These are phyloP conservation scores for Pseudoneurospora amorphoporcata DNA, from an alignment of 495 filamentous ascomycete genomes.

Conservation along the genomic window DNA sequence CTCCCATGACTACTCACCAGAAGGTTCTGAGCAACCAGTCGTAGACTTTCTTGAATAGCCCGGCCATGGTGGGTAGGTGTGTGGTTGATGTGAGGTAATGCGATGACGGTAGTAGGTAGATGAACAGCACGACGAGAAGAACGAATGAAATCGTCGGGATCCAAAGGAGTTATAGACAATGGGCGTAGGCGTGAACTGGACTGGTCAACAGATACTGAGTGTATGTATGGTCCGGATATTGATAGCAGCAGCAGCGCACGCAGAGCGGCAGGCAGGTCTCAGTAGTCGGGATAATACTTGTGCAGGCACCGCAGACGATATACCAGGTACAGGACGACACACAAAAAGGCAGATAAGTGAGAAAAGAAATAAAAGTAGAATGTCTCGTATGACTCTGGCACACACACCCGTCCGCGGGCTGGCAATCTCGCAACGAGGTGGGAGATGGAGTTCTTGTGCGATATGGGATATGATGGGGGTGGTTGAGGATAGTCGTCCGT, in stretches of 20 bases:
- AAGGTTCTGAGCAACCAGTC: conserved; percentile 97
- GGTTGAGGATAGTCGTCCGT: background rate
- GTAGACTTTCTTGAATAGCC: conserved; percentile 78
- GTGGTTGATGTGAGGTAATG: background rate
- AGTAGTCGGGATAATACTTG: background rate
- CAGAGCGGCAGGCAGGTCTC: conserved; percentile 9
- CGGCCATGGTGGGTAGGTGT: conserved; percentile 20
- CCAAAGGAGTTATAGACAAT: conserved; percentile 1
- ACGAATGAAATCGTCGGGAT: conserved; percentile 9
- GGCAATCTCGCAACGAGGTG: conserved; percentile 24
- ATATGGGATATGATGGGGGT: conserved; percentile 1
- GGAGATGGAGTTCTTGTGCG: conserved; percentile 2
- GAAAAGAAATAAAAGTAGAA: conserved; percentile 34
- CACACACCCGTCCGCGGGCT: conserved; percentile 7
- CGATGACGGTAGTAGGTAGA: background rate
- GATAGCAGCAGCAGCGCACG: background rate
- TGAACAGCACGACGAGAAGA: conserved; percentile 14
- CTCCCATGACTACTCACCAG: conserved; percentile 58
- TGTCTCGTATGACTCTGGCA: conserved; percentile 34
- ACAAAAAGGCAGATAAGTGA: conserved; percentile 5
- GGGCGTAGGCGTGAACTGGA: background rate
- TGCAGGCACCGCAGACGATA: background rate
- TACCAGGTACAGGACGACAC: background rate
- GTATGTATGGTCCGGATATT: background rate
- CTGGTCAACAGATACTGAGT: background rate